Conservation (phyloP, 1,284 basidiomycete genomes). For the Papiliotrema flavescens region DNA sequence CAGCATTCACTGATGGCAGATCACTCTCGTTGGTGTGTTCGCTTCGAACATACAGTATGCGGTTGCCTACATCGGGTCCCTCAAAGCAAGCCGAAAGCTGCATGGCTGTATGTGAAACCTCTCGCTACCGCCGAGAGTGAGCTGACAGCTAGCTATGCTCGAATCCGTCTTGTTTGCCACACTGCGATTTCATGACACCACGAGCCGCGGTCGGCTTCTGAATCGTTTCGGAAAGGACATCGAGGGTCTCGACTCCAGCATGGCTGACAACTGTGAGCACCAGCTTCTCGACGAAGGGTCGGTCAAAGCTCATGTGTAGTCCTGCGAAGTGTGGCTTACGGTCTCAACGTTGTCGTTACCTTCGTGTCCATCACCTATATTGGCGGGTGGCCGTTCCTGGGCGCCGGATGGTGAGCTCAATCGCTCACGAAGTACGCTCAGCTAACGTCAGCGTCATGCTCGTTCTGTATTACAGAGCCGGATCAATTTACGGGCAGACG, state of each 20-base stretch:
- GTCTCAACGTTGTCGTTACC: constrained; percentile 44
- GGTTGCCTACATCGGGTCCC: constrained; percentile 58
- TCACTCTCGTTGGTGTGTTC: constrained; percentile 39
- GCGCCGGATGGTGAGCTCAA: constrained; percentile 51
- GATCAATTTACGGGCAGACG: constrained; percentile 76
- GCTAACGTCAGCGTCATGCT: constrained; percentile 53
- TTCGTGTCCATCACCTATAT: constrained; percentile 66
- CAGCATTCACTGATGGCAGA: constrained; percentile 13
- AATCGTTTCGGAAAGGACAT: constrained; percentile 94
- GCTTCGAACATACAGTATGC: constrained; percentile 38
- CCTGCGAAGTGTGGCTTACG: constrained; percentile 59
- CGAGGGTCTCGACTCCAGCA: constrained; percentile 80
- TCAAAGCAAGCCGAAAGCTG: constrained; percentile 64
- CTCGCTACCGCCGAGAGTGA: constrained; percentile 1
- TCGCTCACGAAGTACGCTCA: background rate
- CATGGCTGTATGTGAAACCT: constrained; percentile 59
- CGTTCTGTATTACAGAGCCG: constrained; percentile 53
- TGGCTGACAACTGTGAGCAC: constrained; percentile 76
- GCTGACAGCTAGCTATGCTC: constrained; percentile 58
- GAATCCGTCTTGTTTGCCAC: constrained; percentile 84
- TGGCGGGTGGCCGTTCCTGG: constrained; percentile 71
- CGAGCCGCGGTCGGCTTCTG: constrained; percentile 75
- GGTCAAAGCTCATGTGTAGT: constrained; percentile 9
- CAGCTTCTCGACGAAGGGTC: background rate
- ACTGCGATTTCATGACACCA: constrained; percentile 90